These are phyloP conservation scores for Ophiostoma ulmi DNA, from an alignment of 2,329 filamentous ascomycete genomes.

Conservation along the genomic window DNA sequence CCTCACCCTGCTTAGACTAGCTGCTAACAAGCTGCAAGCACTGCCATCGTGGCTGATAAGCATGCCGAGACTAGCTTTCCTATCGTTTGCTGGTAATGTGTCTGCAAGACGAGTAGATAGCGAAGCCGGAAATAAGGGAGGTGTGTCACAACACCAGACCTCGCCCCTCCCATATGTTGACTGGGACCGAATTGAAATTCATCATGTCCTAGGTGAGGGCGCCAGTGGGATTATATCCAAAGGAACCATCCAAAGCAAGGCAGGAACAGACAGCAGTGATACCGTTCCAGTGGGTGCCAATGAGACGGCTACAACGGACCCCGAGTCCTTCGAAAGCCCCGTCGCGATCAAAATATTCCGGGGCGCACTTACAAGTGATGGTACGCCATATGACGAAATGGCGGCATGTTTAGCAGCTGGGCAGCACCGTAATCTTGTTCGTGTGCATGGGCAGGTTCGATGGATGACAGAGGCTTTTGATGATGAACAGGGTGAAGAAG, in stretches of 20 bases:
- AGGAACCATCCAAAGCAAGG: slow-evolving; percentile 28
- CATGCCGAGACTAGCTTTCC: slow-evolving; percentile 43
- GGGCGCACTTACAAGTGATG: slow-evolving; percentile 44
- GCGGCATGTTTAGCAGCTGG: slow-evolving; percentile 43
- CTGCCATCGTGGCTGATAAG: slow-evolving; percentile 43
- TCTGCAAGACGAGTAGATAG: slow-evolving; percentile 32
- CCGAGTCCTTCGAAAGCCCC: not conserved
- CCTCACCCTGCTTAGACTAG: slow-evolving; percentile 42
- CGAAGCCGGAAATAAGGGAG: slow-evolving; percentile 12
- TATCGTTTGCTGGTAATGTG: slow-evolving; percentile 46
- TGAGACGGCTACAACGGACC: not conserved
- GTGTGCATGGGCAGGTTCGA: slow-evolving; percentile 41
- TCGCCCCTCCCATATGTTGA: slow-evolving; percentile 36
- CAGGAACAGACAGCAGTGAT: slow-evolving; percentile 25
- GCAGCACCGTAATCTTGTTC: slow-evolving; percentile 43
- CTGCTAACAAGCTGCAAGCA: slow-evolving; percentile 38
- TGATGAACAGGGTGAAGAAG: not conserved
- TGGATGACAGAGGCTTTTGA: slow-evolving; percentile 16
- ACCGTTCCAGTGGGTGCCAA: not conserved
- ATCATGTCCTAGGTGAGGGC: slow-evolving; percentile 41
- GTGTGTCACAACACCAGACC: slow-evolving; percentile 17
- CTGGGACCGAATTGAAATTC: slow-evolving; percentile 40
- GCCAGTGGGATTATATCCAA: slow-evolving; percentile 45
- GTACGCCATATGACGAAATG: slow-evolving; percentile 47
- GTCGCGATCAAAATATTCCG: slow-evolving; percentile 48